Conservation (phyloP, 1,139 yeast genomes). For the Zhuliangozyma blackwelliae region DNA sequence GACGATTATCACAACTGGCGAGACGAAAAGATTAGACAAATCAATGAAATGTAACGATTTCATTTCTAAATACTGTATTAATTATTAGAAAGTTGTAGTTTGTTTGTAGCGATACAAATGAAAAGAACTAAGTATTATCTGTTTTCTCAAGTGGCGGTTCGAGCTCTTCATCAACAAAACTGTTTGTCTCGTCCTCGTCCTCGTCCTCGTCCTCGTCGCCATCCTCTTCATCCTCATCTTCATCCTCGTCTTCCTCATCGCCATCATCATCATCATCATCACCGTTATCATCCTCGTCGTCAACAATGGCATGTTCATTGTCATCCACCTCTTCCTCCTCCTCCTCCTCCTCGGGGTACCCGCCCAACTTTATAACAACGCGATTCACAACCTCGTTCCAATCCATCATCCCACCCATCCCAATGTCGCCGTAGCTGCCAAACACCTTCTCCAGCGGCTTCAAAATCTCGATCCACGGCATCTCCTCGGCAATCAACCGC, state of each 20-base stretch:
- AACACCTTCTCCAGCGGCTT: constrained; percentile 92
- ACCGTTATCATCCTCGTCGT: constrained; percentile 32
- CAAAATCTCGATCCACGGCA: constrained; percentile 87
- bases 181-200: constrained; percentile 16
- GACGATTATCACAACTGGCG: constrained; percentile 44
- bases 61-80: constrained; percentile 3
- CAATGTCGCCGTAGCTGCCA: constrained; percentile 91
- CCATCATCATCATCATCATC: constrained; percentile 42
- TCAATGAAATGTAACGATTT: constrained; percentile 14
- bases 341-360: constrained; percentile 84
- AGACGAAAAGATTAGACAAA: constrained; percentile 33
- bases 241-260: constrained; percentile 34
- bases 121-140: too few species aligned
- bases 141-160: neutral
- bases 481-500: constrained; percentile 70
- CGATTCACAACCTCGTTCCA: constrained; percentile 87
- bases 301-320: constrained; percentile 34
- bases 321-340: constrained; percentile 47
- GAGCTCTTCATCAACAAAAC: neutral
- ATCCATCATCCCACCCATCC: constrained; percentile 92
- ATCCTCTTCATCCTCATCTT: constrained; percentile 13
- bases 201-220: constrained; percentile 29
- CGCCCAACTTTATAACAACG: constrained; percentile 78
- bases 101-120: too few species aligned
- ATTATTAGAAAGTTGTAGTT: neutral